Percentiles rank a stretch among this genome's conserved stretches.
Conservation (phyloP, 2,329 filamentous ascomycete species). For the Talaromyces sp. region DNA sequence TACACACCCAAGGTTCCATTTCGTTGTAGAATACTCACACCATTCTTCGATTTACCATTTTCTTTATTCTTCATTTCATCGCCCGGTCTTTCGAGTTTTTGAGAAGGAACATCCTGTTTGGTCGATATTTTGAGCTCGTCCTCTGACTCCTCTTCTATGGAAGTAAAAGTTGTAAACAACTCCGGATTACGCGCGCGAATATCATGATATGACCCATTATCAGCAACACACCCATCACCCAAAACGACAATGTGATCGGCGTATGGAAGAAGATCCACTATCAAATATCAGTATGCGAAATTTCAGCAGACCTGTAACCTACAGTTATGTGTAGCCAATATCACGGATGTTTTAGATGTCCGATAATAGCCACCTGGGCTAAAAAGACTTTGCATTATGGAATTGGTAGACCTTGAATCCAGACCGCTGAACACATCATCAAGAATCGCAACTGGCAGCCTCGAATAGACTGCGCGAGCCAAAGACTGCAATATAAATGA, state of each 20-base stretch:
- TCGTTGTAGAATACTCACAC: background rate
- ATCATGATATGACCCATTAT: slow-evolving; percentile 8
- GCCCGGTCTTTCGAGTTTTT: background rate
- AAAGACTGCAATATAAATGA: background rate
- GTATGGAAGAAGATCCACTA: slow-evolving; percentile 26
- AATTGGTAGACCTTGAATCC: slow-evolving; percentile 9
- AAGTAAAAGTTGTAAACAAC: background rate
- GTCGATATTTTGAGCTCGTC: background rate
- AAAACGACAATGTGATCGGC: slow-evolving; percentile 41
- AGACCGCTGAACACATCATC: slow-evolving; percentile 18
- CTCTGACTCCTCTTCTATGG: background rate
- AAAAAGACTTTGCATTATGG: slow-evolving; percentile 12
- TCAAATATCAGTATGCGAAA: slow-evolving; percentile 37
- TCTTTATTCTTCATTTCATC: background rate
- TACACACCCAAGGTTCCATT: slow-evolving; percentile 8
- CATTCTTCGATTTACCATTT: background rate
- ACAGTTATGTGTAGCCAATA: slow-evolving; percentile 15
- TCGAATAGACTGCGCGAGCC: slow-evolving; percentile 51
- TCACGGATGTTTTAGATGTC: slow-evolving; percentile 7
- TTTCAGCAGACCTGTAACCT: slow-evolving; percentile 30
- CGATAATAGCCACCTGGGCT: slow-evolving; percentile 14
- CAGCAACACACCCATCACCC: slow-evolving; percentile 6
- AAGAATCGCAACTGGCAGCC: slow-evolving; percentile 9
- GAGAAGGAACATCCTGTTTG: background rate
- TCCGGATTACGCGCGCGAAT: slow-evolving; percentile 3